A percentile compares a stretch with the other conserved stretches of the same genome.
phyloP scores from a whole-genome alignment of 805 yeast genomes.

The Nakazawaea pomicola region DNA sequence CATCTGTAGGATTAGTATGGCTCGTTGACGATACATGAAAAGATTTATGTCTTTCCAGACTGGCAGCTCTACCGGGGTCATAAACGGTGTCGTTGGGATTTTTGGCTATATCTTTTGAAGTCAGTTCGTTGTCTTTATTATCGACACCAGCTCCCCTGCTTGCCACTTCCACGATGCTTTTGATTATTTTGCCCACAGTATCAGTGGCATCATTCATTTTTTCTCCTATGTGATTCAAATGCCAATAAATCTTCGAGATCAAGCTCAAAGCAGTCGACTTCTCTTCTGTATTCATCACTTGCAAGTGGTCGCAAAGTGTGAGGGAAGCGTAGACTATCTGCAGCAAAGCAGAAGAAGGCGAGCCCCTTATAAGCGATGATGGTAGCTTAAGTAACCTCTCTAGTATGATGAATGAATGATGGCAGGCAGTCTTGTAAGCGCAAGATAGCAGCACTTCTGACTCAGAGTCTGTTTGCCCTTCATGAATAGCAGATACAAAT shows the following conservation, averaged over 20 bases:
- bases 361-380: conserved; percentile 44
- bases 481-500: conserved; percentile 19
- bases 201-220: conserved; percentile 54
- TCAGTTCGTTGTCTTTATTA: conserved; percentile 1
- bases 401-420: conserved; percentile 40
- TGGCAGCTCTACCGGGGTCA: conserved; percentile 7
- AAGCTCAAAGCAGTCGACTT: conserved; percentile 37
- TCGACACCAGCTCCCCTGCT: conserved; percentile 18
- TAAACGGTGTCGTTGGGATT: conserved; percentile 11
- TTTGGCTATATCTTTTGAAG: not conserved
- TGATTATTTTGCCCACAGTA: conserved; percentile 51
- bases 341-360: conserved; percentile 47
- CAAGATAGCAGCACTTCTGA: conserved; percentile 9
- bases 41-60: conserved; percentile 2
- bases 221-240: conserved; percentile 51
- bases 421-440: conserved; percentile 34
- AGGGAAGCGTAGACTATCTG: conserved; percentile 52
- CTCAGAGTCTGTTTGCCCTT: not conserved
- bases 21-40: not conserved
- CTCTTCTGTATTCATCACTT: conserved; percentile 32
- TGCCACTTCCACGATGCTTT: conserved; percentile 43
- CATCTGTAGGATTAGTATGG: not conserved
- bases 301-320: conserved; percentile 43
- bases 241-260: conserved; percentile 54
- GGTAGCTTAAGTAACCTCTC: conserved; percentile 39